Evolutionary conservation across 495 filamentous ascomycete species (phyloP).

Genomic region (Apodospora peruviana): DNA sequence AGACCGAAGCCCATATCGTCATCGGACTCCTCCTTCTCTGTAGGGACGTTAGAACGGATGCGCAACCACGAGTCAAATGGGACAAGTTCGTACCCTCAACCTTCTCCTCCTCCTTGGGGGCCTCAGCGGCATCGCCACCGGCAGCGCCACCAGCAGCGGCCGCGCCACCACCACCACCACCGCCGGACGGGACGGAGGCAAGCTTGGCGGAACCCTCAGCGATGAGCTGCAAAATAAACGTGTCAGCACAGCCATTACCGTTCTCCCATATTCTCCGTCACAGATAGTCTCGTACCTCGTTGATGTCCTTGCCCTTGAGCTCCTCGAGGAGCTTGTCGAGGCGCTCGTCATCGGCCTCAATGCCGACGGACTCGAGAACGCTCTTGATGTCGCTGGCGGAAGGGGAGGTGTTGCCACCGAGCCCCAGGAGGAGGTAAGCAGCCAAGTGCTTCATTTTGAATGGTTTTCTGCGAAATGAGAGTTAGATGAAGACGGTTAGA

Average conservation of each 20-base stretch:
- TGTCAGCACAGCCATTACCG: slow-evolving; percentile 24
- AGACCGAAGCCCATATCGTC: slow-evolving; percentile 99
- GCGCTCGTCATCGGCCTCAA: slow-evolving; percentile 88
- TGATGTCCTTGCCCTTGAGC: slow-evolving; percentile 96
- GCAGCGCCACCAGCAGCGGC: slow-evolving; percentile 58
- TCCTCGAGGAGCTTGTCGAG: slow-evolving; percentile 79
- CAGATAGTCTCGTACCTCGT: slow-evolving; percentile 59
- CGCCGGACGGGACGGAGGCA: slow-evolving; percentile 93
- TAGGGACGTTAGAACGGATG: slow-evolving; percentile 24
- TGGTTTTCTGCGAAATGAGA: slow-evolving; percentile 3
- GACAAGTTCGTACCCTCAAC: slow-evolving; percentile 57
- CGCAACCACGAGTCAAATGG: neutral
- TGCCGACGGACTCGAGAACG: slow-evolving; percentile 90
- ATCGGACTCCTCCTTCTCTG: slow-evolving; percentile 82
- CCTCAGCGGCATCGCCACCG: slow-evolving; percentile 62
- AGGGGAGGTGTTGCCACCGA: slow-evolving; percentile 88
- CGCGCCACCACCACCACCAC: slow-evolving; percentile 64
- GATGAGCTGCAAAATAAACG: slow-evolving; percentile 63
- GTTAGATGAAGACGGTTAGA: slow-evolving; percentile 9
- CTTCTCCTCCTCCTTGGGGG: slow-evolving; percentile 64
- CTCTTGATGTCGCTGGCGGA: slow-evolving; percentile 82
- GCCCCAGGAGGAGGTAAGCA: slow-evolving; percentile 93
- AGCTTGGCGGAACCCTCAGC: slow-evolving; percentile 86
- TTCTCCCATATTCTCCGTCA: neutral
- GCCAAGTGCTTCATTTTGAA: slow-evolving; percentile 99